Evolutionary conservation across 805 yeast species (phyloP).

Genomic region (Saturnispora hagleri): DNA sequence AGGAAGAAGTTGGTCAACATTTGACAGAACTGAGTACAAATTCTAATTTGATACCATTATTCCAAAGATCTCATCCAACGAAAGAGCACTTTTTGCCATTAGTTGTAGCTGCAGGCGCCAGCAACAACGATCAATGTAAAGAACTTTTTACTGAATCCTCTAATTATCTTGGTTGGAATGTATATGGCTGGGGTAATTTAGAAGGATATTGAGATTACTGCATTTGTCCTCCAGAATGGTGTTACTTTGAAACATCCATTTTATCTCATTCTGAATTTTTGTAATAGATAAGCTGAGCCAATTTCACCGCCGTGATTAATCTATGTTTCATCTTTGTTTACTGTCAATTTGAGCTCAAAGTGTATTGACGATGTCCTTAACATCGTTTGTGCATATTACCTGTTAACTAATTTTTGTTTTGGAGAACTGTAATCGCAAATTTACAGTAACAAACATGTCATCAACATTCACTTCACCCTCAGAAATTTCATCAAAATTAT

Average conservation of each 20-base stretch:
- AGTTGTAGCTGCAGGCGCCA: slow-evolving; percentile 50
- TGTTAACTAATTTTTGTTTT: not conserved
- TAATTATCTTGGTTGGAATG: slow-evolving; percentile 57
- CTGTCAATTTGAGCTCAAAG: no score
- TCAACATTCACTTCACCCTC: slow-evolving; percentile 9
- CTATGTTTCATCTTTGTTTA: not conserved
- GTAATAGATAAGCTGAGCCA: not conserved
- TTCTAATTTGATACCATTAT: slow-evolving; percentile 26
- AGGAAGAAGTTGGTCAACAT: slow-evolving; percentile 24
- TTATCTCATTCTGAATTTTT: not conserved
- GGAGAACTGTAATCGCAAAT: not conserved
- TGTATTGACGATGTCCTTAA: not conserved
- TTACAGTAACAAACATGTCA: not conserved
- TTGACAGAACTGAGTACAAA: slow-evolving; percentile 28
- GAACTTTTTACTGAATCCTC: slow-evolving; percentile 37
- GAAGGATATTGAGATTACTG: not conserved
- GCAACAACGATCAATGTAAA: slow-evolving; percentile 33
- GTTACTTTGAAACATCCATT: not conserved
- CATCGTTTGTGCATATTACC: not conserved
- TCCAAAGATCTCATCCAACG: slow-evolving; percentile 56
- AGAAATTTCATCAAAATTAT: slow-evolving; percentile 6
- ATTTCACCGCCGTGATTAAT: not conserved
- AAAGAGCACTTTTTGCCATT: slow-evolving; percentile 65
- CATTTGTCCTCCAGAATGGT: not conserved
- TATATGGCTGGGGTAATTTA: slow-evolving; percentile 38